Evolutionary conservation across 352 stramenopile species (phyloP), one percentile per base, ranked within the genome.

Genomic region (Globisporangium barbulae): DNA sequence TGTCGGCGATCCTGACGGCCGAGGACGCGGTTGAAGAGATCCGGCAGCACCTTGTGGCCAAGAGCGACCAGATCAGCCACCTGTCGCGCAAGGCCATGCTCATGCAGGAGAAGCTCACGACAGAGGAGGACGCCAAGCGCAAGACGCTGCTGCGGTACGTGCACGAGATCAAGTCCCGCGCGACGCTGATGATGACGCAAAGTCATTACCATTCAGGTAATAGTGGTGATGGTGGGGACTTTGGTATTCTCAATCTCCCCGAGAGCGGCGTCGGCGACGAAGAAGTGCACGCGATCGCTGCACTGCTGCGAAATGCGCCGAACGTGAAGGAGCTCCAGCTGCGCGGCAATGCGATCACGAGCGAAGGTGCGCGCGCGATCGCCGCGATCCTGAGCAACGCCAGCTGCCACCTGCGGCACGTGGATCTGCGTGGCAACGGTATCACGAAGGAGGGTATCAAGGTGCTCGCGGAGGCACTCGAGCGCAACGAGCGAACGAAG

Each of bases 101-200:
- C 57, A 73, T 96, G 56, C 90, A 98, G 59, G 86, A 96, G 50
- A 79, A 84, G 33, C 72, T 98, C 35, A 89, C 82, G 3, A 74
- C 68, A 12, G 96, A 98, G 68, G 95, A 98, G 73, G 96, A 99
- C 52, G 96, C 96, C 13, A 98, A 98, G 73, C 87, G 95, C 35
- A 91, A 97, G 52, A 98, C 94, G 17, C 76, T 99, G 41, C 69
- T 98, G 35, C 83, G 95, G 30, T 99, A 98, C 66, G 90, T 98
- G 9, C 90, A 98, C 53, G 89, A 97, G 59, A 90, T 98, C 39
- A 98, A 98, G 67, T 87, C 90, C 62, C 81, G 53, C 48, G 65
- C 44, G 64, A 63, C 69, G 58, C n/a, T 73, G 47, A 59, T 69
- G 50, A 57, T 57, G 50, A 44, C 50, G 47, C 53, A 61, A 53